phyloP scores from a whole-genome alignment of 1,284 basidiomycete species.

The Takashimella tepidaria region DNA sequence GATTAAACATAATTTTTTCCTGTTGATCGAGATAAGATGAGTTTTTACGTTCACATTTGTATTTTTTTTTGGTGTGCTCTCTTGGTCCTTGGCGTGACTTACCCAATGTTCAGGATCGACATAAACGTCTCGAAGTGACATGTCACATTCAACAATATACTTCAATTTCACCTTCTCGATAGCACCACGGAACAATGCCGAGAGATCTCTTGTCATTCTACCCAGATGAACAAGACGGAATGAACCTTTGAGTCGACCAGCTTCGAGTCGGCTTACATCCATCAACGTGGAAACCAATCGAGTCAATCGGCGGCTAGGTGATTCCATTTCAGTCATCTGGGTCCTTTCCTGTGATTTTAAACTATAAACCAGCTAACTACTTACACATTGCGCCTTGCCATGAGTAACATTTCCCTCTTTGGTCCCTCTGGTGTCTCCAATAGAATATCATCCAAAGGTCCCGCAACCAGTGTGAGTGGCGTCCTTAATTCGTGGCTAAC shows the following conservation, averaged over 20 bases:
- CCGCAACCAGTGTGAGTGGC: conserved; percentile 46
- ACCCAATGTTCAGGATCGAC: conserved; percentile 48
- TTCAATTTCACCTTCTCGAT: conserved; percentile 35
- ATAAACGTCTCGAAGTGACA: conserved; percentile 32
- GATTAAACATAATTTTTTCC: conserved; percentile 49
- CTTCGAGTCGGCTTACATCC: conserved; percentile 45
- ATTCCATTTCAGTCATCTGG: not conserved
- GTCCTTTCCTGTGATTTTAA: no score
- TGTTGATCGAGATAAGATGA: no score
- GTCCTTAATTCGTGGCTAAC: conserved; percentile 47
- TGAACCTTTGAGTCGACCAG: conserved; percentile 39
- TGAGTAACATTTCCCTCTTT: conserved; percentile 36
- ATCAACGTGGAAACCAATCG: conserved; percentile 44
- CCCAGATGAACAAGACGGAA: conserved; percentile 47
- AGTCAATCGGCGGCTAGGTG: conserved; percentile 25
- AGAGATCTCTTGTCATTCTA: conserved; percentile 44
- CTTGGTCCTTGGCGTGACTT: no score
- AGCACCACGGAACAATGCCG: conserved; percentile 43
- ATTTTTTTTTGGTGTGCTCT: not conserved
- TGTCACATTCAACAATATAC: conserved; percentile 45
- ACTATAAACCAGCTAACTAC: no score
- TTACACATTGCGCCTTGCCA: conserved; percentile 42
- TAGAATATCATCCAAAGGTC: conserved; percentile 39
- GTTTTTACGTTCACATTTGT: no score
- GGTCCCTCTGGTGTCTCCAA: conserved; percentile 27